phyloP scores from a whole-genome alignment of 2,329 filamentous ascomycete species.

The Botrytis medusae region DNA sequence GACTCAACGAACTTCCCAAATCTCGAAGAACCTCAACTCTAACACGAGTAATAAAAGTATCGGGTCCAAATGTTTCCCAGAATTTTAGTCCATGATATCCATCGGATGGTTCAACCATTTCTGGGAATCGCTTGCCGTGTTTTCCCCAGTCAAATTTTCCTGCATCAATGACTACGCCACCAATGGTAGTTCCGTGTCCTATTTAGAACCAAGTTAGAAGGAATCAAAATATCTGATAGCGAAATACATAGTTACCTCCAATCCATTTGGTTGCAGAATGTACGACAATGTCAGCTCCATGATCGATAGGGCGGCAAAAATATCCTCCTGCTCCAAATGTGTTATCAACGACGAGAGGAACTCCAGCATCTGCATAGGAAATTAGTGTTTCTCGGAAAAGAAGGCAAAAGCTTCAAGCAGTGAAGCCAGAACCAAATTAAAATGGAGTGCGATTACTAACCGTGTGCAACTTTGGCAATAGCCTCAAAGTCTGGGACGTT shows the following conservation, averaged over 20 bases:
- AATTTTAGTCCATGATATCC: constrained; percentile 94
- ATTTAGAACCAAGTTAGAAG: neutral
- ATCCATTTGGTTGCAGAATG: constrained; percentile 98
- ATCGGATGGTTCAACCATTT: constrained; percentile 83
- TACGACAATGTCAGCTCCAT: constrained; percentile 89
- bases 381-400: neutral
- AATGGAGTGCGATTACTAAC: neutral
- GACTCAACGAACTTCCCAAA: constrained; percentile 77
- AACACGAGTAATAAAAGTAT: constrained; percentile 79
- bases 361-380: constrained; percentile 43
- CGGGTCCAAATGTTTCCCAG: constrained; percentile 83
- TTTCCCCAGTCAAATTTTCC: constrained; percentile 94
- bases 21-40: constrained; percentile 90
- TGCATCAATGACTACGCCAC: constrained; percentile 79
- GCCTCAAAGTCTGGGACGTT: constrained; percentile 92
- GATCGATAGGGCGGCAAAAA: constrained; percentile 80
- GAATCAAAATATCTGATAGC: neutral
- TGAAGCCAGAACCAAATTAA: too few relatives aligned
- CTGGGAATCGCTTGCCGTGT: constrained; percentile 82
- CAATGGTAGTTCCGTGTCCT: constrained; percentile 89
- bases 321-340: constrained; percentile 92
- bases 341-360: constrained; percentile 74
- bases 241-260: constrained; percentile 45
- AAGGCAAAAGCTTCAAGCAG: neutral
- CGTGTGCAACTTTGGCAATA: constrained; percentile 79